phyloP scores from a whole-genome alignment of 805 yeast species.

The Dipodascus geniculatus region DNA sequence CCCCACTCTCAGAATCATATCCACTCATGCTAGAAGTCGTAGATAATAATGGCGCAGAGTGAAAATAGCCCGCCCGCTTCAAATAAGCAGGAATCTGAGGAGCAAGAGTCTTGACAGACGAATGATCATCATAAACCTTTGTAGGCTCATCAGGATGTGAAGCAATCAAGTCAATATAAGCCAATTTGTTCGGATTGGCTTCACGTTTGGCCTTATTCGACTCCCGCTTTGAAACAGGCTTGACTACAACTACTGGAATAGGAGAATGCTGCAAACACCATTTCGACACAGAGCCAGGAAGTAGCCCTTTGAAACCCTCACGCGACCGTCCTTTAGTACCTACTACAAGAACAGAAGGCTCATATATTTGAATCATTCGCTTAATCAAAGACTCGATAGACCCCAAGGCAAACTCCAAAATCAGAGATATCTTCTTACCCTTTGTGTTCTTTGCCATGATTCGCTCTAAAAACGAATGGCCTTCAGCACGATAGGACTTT shows the following conservation, averaged over 20 bases:
- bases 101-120: neutral
- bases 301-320: conserved; percentile 30
- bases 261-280: conserved; percentile 36
- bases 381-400: conserved; percentile 31
- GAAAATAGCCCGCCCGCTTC: neutral
- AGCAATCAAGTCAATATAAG: conserved; percentile 10
- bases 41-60: neutral
- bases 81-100: conserved; percentile 2
- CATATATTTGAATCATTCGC: conserved; percentile 33
- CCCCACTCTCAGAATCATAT: neutral
- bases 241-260: conserved; percentile 36
- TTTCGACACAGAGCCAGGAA: conserved; percentile 37
- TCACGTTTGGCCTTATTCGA: conserved; percentile 23
- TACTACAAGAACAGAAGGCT: conserved; percentile 34
- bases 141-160: neutral
- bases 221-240: conserved; percentile 27
- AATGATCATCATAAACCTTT: neutral
- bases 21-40: neutral
- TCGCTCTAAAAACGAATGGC: conserved; percentile 24
- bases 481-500: conserved; percentile 25
- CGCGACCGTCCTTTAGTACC: conserved; percentile 33
- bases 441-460: conserved; percentile 26
- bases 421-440: conserved; percentile 31
- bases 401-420: conserved; percentile 35
- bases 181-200: conserved; percentile 22